Evolutionary conservation across 345 rosid genomes (phyloP).

Genomic region (Cochlearia excelsa): DNA sequence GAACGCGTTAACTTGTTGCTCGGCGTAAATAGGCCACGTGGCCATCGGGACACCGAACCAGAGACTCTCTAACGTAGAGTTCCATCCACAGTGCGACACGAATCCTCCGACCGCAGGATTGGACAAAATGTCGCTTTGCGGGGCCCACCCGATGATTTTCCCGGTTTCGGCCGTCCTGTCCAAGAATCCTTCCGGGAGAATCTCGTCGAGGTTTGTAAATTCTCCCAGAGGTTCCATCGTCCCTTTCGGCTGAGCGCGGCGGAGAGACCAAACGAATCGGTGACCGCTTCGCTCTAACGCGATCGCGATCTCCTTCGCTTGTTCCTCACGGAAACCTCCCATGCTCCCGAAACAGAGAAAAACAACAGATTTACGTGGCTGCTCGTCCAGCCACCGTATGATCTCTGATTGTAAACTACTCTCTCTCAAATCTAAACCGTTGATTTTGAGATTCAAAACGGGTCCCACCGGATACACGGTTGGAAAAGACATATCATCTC

Average conservation of each 20-base stretch:
- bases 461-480: slow-evolving; percentile 43
- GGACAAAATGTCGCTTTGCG: slow-evolving; percentile 41
- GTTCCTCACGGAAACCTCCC: slow-evolving; percentile 51
- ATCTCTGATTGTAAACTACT: slow-evolving; percentile 19
- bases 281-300: slow-evolving; percentile 48
- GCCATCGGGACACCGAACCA: slow-evolving; percentile 34
- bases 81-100: too few relatives aligned
- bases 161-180: slow-evolving; percentile 40
- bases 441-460: slow-evolving; percentile 37
- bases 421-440: not conserved
- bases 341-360: slow-evolving; percentile 68
- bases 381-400: slow-evolving; percentile 54
- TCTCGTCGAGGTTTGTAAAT: slow-evolving; percentile 21
- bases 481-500: slow-evolving; percentile 28
- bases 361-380: slow-evolving; percentile 48
- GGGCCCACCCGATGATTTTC: slow-evolving; percentile 52
- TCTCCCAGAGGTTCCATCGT: slow-evolving; percentile 19
- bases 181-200: slow-evolving; percentile 47
- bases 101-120: slow-evolving; percentile 48
- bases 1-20: slow-evolving; percentile 49
- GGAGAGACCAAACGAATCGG: slow-evolving; percentile 55
- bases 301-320: slow-evolving; percentile 44
- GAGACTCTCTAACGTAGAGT: slow-evolving; percentile 8
- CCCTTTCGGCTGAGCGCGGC: slow-evolving; percentile 23
- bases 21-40: slow-evolving; percentile 36